These are phyloP conservation scores for Candida tetrigidarum DNA, from an alignment of 1,139 yeast genomes.

Conservation along the genomic window DNA sequence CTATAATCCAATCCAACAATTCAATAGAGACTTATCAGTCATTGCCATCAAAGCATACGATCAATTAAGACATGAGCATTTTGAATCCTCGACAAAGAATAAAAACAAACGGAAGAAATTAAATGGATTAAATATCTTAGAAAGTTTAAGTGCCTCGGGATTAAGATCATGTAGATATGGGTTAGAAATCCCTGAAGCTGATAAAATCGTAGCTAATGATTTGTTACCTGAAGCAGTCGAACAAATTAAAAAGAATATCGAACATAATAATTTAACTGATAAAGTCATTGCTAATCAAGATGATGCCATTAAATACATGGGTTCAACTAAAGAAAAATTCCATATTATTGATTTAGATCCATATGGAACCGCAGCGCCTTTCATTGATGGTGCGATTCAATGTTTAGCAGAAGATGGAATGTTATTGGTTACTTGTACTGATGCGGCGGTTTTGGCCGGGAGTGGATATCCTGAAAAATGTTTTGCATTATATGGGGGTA, in stretches of 20 bases:
- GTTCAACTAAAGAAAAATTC: conserved; percentile 47
- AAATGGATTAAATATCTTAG: conserved; percentile 61
- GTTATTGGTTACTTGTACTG: conserved; percentile 91
- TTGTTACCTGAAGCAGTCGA: conserved; percentile 85
- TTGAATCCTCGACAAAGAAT: conserved; percentile 18
- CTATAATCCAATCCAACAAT: conserved; percentile 96
- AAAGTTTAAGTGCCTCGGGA: conserved; percentile 95
- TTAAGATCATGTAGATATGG: conserved; percentile 92
- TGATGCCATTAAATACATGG: conserved; percentile 87
- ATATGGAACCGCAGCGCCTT: conserved; percentile 96
- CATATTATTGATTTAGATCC: conserved; percentile 96
- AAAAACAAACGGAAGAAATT: conserved; percentile 24
- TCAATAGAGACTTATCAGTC: conserved; percentile 89
- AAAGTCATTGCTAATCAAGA: conserved; percentile 72
- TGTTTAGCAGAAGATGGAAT: conserved; percentile 81
- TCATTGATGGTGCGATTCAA: conserved; percentile 88
- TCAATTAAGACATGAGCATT: conserved; percentile 43
- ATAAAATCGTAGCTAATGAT: conserved; percentile 85
- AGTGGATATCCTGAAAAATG: conserved; percentile 97
- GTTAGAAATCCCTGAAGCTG: conserved; percentile 79
- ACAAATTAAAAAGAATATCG: conserved; percentile 72
- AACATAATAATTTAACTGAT: conserved; percentile 58
- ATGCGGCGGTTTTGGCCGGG: conserved; percentile 94
- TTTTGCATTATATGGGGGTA: conserved; percentile 86
- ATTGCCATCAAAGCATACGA: conserved; percentile 88